These are phyloP conservation scores for Sugiyamaella xylanicola DNA, from an alignment of 1,139 yeast species.

Conservation along the genomic window DNA sequence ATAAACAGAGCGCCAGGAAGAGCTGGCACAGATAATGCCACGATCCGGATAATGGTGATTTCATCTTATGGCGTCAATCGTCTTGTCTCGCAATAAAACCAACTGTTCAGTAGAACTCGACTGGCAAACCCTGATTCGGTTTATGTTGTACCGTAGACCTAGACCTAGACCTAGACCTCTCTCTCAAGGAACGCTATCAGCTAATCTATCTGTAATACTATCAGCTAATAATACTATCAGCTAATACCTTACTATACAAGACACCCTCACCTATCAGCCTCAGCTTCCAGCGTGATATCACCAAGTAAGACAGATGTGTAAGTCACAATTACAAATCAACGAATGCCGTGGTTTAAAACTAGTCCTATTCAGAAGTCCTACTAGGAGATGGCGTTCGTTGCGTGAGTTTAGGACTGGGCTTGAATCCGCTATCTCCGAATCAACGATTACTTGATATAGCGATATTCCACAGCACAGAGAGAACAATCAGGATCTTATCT, in stretches of 20 bases:
- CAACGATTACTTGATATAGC: not conserved
- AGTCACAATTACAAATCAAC: not conserved
- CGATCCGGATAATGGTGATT: not conserved
- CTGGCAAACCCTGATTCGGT: not conserved
- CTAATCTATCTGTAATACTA: no score
- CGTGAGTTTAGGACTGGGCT: no score
- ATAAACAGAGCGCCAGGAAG: not conserved
- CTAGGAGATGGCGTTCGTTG: no score
- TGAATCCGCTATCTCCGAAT: slow-evolving; percentile 8
- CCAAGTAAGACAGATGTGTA: no score
- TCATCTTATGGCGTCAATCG: not conserved
- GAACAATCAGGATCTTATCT: no score
- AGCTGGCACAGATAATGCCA: not conserved
- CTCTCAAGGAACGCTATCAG: not conserved
- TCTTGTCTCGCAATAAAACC: not conserved
- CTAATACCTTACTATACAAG: no score
- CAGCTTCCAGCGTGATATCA: no score
- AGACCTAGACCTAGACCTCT: not conserved
- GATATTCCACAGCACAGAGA: not conserved
- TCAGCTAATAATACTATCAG: no score
- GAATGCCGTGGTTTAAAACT: no score
- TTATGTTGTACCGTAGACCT: no score
- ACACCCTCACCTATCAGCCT: no score
- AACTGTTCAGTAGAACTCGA: not conserved
- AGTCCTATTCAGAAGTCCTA: no score